phyloP scores from a whole-genome alignment of 2,329 filamentous ascomycete genomes.

The Penicillium brevicompactum region DNA sequence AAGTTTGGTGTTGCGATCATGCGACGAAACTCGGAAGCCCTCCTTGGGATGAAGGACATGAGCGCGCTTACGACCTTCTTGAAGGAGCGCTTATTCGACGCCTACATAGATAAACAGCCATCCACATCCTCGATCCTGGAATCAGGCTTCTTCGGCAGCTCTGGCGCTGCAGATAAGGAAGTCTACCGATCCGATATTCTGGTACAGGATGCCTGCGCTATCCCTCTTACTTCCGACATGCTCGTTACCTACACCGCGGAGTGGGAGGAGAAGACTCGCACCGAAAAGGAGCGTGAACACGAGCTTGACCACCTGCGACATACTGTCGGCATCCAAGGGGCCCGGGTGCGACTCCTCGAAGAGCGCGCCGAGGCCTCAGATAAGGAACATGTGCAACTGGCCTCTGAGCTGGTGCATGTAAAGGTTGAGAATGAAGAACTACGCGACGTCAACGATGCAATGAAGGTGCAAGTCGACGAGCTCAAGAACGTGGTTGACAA shows the following conservation, averaged over 20 bases:
- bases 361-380: constrained; percentile 86
- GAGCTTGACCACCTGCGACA: constrained; percentile 75
- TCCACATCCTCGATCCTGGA: constrained; percentile 92
- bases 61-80: constrained; percentile 82
- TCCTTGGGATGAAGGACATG: constrained; percentile 91
- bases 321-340: constrained; percentile 67
- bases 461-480: constrained; percentile 82
- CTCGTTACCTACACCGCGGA: constrained; percentile 79
- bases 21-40: constrained; percentile 81
- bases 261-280: constrained; percentile 88
- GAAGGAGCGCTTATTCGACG: constrained; percentile 92
- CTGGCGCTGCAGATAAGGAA: constrained; percentile 86
- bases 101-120: constrained; percentile 92
- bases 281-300: constrained; percentile 77
- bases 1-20: constrained; percentile 95
- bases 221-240: constrained; percentile 81
- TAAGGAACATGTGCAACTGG: constrained; percentile 84
- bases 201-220: constrained; percentile 85
- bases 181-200: constrained; percentile 93
- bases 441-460: constrained; percentile 82
- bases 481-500: constrained; percentile 83
- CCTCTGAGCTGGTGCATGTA: constrained; percentile 85
- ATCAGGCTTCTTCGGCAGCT: constrained; percentile 95
- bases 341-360: constrained; percentile 81
- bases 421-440: constrained; percentile 94